These are phyloP conservation scores for Gynandropsis gynandra DNA, from an alignment of 345 rosid genomes.

Conservation along the genomic window DNA sequence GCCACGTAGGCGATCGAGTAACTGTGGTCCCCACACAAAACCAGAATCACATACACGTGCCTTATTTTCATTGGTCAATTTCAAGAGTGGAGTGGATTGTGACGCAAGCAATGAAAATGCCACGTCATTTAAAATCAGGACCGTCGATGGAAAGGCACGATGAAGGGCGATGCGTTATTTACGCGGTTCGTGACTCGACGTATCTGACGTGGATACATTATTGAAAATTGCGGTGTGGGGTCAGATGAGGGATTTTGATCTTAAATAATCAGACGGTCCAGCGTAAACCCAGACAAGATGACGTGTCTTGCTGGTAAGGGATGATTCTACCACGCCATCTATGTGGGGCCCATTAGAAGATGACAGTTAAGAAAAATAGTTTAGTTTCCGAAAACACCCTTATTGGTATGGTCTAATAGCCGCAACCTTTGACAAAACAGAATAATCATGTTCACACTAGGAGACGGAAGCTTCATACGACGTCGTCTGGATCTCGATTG, in stretches of 20 bases:
- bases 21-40: slow-evolving; percentile 24
- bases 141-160: no score
- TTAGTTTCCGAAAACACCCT: no score
- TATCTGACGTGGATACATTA: slow-evolving; percentile 25
- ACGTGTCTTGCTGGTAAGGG: slow-evolving; percentile 29
- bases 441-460: no score
- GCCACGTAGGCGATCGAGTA: no score
- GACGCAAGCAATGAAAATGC: no score
- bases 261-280: slow-evolving; percentile 29
- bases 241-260: slow-evolving; percentile 17
- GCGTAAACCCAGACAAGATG: slow-evolving; percentile 28
- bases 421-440: no score
- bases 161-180: no score
- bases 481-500: no score
- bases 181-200: slow-evolving; percentile 16
- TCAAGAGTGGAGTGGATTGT: slow-evolving; percentile 9
- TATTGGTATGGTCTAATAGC: no score
- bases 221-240: slow-evolving; percentile 26
- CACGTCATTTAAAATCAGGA: no score
- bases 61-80: background rate
- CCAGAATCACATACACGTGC: slow-evolving; percentile 27
- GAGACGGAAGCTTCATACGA: no score
- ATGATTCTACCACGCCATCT: slow-evolving; percentile 24
- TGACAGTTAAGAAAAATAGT: no score
- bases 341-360: slow-evolving; percentile 24